Evolutionary conservation across 352 stramenopile genomes (phyloP), one percentile per base, ranked within the genome.

Genomic region (Phytophthora uliginosa): DNA sequence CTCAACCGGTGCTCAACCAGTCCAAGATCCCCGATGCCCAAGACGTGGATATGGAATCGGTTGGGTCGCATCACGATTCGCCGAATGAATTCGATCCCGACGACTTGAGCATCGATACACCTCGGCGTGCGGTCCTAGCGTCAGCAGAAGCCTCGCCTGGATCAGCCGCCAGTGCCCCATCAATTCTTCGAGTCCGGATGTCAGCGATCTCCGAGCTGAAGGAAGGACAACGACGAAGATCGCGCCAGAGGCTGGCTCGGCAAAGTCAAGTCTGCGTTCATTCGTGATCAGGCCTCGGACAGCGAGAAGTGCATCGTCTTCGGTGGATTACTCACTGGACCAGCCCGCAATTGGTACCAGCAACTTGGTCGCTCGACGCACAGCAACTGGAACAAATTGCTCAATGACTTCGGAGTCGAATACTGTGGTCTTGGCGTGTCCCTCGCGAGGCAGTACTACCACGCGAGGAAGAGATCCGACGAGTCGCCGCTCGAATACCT

Each of bases 41-140:
- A 28, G 53, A 59, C 22, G 31, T 59, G 2, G 53, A 59, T 8
- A 59, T 59, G 53, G 53, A 59, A n/a, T 59, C 53, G 4, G 17
- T 28, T 6, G 53, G 9, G 13, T 59, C 53, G 2, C 18, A 18
- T 7, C 26, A 33, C 17, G 17, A 17, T 4, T 45, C 36, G 9
- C 36, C 36, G 36, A 45, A 47, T n/a, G 13, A 59, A n/a, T 59
- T 31, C 31, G 53, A 47, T n/a, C 53, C 53, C 2, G 31, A 59
- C 31, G 53, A 59, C 18, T 18, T 59, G 28, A 45, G 36, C 36
- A 45, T 45, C 12, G 36, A 45, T 45, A 15, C 36, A 15, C 36
- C 36, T 45, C 36, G 36, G 9, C 12, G 36, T 45, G 36, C 36
- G 9, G 36, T 17, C 5, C 36, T 45, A 15, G 36, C 36, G 9